Base-by-base conservation (phyloP, 768 basidiomycete genomes). In the Lactifluus hygrophoroides region DNA sequence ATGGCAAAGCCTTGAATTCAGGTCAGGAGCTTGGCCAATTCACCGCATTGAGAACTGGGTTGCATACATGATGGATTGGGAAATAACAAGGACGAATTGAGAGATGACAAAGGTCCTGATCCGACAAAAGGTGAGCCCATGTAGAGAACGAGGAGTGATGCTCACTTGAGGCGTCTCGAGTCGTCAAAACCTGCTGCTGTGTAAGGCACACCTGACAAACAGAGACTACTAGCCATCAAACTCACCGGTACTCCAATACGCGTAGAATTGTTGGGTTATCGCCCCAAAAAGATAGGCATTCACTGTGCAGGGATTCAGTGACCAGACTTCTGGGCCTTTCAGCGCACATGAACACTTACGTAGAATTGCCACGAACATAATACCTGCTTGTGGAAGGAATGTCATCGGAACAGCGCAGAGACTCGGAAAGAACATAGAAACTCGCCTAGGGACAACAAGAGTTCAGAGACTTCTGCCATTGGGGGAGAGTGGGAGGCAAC, bases 201-300 rank as follows among this genome's bases (percentile, higher is more conserved):
- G n/a, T 48, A 40, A 32, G 19, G 25, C n/a, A 19, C 19, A 3
- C 0, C 17, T 34, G 23, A 16, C 7, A n/a, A 14, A 34, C 1
- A 5, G 28, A 13, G 32, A 5, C 32, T 32, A 34, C 54, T n/a
- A 25, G n/a, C 25, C 11, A 48, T 14, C 25, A 16, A 27, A 48
- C 54, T 8, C 28, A 55, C 54, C 48, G n/a, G 19, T 43, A 6
- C 13, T 37, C 48, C 47, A 57, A 43, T 57, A 57, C 10, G 23
- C 5, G 19, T 42, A 49, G 10, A 57, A 34, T 10, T 57, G 56
- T 8, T 57, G 56, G 13, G 8, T 43, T 25, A 57, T 6, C 16
- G 50, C 7, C 10, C 56, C 48, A 19, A 57, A 57, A 13, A 57
- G 40, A 23, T 6, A 43, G 6, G 21, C 21, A 43, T 42, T 57